phyloP scores from a whole-genome alignment of 805 yeast species.

The Maudiozyma serrabonitensis region DNA sequence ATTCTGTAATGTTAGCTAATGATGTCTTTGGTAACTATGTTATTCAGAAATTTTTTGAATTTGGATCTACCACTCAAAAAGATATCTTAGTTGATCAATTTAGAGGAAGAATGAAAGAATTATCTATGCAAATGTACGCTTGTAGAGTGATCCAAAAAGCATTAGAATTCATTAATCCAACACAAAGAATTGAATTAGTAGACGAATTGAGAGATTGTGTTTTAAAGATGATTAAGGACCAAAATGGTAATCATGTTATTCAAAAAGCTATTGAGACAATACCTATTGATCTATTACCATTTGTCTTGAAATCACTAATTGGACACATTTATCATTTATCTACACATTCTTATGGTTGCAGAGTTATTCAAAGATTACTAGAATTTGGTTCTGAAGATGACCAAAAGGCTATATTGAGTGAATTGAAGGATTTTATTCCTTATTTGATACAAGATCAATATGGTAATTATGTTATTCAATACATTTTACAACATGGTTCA shows the following conservation, averaged over 20 bases:
- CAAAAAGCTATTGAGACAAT: constrained; percentile 88
- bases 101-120: constrained; percentile 56
- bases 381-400: constrained; percentile 65
- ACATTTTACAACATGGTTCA: constrained; percentile 55
- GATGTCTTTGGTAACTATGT: constrained; percentile 98
- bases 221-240: constrained; percentile 74
- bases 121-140: constrained; percentile 93
- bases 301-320: constrained; percentile 61
- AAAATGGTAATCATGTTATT: constrained; percentile 95
- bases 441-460: constrained; percentile 88
- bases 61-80: constrained; percentile 62
- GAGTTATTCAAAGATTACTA: constrained; percentile 86
- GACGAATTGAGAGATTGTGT: constrained; percentile 59
- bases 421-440: constrained; percentile 61
- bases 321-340: constrained; percentile 74
- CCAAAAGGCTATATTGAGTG: constrained; percentile 56
- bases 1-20: constrained; percentile 71
- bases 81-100: constrained; percentile 47
- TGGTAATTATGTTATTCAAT: constrained; percentile 97
- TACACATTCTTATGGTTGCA: constrained; percentile 94
- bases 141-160: constrained; percentile 96
- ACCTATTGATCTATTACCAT: constrained; percentile 59
- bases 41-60: constrained; percentile 86
- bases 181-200: constrained; percentile 58
- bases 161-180: constrained; percentile 55